Base-by-base conservation (phyloP, 345 rosid genomes). In the thale cress (Arabidopsis thaliana) region DNA sequence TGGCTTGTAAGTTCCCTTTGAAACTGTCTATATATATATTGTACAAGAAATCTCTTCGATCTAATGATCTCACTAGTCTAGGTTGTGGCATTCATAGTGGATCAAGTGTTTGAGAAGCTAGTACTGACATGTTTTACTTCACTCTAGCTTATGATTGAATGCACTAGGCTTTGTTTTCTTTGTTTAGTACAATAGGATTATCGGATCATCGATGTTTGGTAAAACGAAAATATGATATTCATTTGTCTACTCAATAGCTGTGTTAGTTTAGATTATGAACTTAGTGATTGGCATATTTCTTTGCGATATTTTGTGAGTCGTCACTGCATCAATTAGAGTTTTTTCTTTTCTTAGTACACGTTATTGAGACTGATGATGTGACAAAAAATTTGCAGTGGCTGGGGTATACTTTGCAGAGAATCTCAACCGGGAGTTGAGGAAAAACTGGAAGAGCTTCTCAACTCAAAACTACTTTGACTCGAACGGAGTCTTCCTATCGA, bases 381-480 rank as follows among this genome's bases (percentile, higher is more conserved):
- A 44, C 23, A 33, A 8, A 30, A 10, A 1, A 6, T 52, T 42
- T 83, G 81, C 70, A 95, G 97, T 93, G 94, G 85, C 78, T 70
- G 98, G 97, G 13, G 99, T 95, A 8, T 93, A 88, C 83, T 83
- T 85, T 67, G 97, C 99, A 11, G 99, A 95, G 91, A 85, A 57
- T 71, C 81, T 95, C 40, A 95, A 95, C 70, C 73, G 44, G 70
- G 40, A 89, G 57, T 77, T 95, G 66, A 81, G 80, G 65, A 79
- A 78, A 49, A 88, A 91, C 62, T 95, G 97, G 97, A 88, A 74
- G 73, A 87, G 86, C 81, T 93, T 95, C 85, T 86, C 99, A 28
- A 82, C 85, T 13, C 99, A 90, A 77, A 89, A 95, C 79, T 95
- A 95, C 74, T 95, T 92, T 71, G 99, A 95, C 81, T 85, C 77